Conservation (phyloP, 805 yeast species). For the Clavispora santaluciae region DNA sequence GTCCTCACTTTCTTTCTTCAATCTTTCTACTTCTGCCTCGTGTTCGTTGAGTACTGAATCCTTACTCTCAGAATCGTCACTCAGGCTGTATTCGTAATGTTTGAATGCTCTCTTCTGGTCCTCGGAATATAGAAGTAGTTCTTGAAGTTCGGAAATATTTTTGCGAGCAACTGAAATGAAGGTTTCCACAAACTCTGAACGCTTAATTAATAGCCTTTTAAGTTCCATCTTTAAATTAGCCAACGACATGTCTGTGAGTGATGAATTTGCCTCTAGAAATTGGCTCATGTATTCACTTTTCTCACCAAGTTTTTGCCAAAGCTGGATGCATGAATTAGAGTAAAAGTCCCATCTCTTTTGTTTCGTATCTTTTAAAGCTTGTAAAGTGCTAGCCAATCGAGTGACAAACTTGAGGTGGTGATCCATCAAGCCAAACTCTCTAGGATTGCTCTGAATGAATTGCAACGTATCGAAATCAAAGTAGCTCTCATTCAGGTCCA, state of each 20-base stretch:
- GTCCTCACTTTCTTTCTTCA: constrained; percentile 46
- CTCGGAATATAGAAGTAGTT: constrained; percentile 51
- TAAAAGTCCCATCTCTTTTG: constrained; percentile 34
- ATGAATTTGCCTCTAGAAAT: constrained; percentile 43
- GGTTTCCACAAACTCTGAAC: constrained; percentile 60
- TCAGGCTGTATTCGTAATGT: constrained; percentile 28
- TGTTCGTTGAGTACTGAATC: constrained; percentile 61
- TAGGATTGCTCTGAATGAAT: constrained; percentile 33
- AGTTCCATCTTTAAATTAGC: constrained; percentile 51
- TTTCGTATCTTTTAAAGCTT: constrained; percentile 27
- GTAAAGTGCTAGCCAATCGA: constrained; percentile 27
- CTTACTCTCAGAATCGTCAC: constrained; percentile 41
- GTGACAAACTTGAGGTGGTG: constrained; percentile 29
- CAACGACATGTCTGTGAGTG: constrained; percentile 46
- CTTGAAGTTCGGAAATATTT: constrained; percentile 61
- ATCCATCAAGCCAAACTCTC: constrained; percentile 35
- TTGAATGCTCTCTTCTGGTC: constrained; percentile 47
- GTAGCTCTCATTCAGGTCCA: constrained; percentile 22
- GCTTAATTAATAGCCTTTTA: constrained; percentile 51
- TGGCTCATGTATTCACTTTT: constrained; percentile 32
- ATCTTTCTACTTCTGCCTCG: constrained; percentile 52
- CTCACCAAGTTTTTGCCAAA: constrained; percentile 59
- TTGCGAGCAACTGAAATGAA: constrained; percentile 60
- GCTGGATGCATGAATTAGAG: constrained; percentile 36
- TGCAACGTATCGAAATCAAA: constrained; percentile 35